These are phyloP conservation scores for Coemansia sp. DNA, from an alignment of 192 early-diverging fungal species.

Conservation along the genomic window DNA sequence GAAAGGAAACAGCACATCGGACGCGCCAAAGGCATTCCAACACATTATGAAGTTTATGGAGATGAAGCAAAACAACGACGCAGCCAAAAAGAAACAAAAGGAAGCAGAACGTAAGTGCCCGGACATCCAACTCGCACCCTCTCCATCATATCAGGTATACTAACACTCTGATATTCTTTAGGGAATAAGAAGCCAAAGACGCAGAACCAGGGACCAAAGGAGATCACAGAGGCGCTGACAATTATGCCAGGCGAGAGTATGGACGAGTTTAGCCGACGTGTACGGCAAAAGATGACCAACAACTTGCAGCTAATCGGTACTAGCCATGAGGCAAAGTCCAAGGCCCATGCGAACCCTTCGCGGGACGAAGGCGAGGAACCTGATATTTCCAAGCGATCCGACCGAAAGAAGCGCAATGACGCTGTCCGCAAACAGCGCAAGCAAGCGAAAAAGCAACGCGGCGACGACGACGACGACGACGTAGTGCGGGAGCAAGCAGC, in stretches of 20 bases:
- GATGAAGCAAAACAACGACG: slow-evolving; percentile 32
- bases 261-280: slow-evolving; percentile 36
- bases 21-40: slow-evolving; percentile 49
- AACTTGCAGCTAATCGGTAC: slow-evolving; percentile 40
- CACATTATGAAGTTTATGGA: slow-evolving; percentile 43
- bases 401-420: slow-evolving; percentile 34
- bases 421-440: slow-evolving; percentile 35
- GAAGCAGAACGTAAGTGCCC: slow-evolving; percentile 2
- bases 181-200: background rate
- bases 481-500: background rate
- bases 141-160: background rate
- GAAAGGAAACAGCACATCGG: slow-evolving; percentile 16
- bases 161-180: background rate
- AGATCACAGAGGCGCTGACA: slow-evolving; percentile 27
- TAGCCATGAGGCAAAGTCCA: background rate
- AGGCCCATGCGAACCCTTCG: slow-evolving; percentile 19
- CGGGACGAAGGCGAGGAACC: slow-evolving; percentile 30
- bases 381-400: slow-evolving; percentile 34
- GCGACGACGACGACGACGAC: slow-evolving; percentile 15
- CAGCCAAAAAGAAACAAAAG: slow-evolving; percentile 20
- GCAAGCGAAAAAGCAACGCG: slow-evolving; percentile 29
- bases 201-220: slow-evolving; percentile 10
- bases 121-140: background rate
- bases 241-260: slow-evolving; percentile 49
- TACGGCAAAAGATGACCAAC: slow-evolving; percentile 43